These are phyloP conservation scores for Yamadazyma scolyti DNA, from an alignment of 805 yeast genomes.

Conservation along the genomic window DNA sequence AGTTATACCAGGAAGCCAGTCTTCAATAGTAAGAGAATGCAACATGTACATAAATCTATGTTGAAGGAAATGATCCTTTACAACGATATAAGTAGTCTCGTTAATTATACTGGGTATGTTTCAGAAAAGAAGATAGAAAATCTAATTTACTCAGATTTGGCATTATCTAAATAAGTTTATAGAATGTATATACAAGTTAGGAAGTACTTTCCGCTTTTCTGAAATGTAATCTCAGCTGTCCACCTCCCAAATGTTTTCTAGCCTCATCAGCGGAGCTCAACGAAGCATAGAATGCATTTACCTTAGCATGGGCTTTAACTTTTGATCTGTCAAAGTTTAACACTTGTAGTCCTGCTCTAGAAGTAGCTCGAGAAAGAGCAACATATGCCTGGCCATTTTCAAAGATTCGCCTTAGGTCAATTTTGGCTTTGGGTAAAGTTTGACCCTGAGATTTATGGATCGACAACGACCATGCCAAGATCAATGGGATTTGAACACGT, in stretches of 20 bases:
- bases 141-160: neutral
- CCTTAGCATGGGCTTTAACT: constrained; percentile 70
- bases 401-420: constrained; percentile 71
- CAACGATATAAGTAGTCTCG: constrained; percentile 1
- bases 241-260: constrained; percentile 14
- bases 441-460: constrained; percentile 98
- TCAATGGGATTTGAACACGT: constrained; percentile 78
- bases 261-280: constrained; percentile 33
- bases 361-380: constrained; percentile 86
- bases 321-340: constrained; percentile 61
- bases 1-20: no score
- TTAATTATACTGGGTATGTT: constrained; percentile 1
- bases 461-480: constrained; percentile 95
- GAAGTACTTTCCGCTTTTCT: constrained; percentile 1
- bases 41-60: no score
- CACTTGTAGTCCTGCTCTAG: constrained; percentile 79
- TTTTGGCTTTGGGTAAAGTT: constrained; percentile 78
- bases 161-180: constrained; percentile 2
- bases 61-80: constrained; percentile 1
- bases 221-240: no score
- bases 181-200: constrained; percentile 1
- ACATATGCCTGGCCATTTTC: constrained; percentile 97
- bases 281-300: constrained; percentile 61
- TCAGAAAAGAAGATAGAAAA: neutral
- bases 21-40: no score